Base-by-base conservation (phyloP, 345 rosid genomes). In the Sonneratia caseolaris region DNA sequence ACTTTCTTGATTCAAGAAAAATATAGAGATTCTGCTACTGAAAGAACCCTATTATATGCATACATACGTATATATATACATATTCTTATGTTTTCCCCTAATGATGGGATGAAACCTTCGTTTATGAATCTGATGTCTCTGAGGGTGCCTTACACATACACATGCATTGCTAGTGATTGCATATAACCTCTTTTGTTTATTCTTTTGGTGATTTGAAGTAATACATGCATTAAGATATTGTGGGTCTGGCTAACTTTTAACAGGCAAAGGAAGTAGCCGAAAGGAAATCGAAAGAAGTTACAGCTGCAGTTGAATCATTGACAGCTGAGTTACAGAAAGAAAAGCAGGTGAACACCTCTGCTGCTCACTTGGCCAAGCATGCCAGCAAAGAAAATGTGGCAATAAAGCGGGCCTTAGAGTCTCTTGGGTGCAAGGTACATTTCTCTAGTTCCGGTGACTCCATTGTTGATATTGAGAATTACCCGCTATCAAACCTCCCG, bases 251-350 rank as follows among this genome's bases (percentile, higher is more conserved):
- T 4, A 27, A 12, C 12, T 10, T 24, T 32, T 12, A 72, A 75
- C 89, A 95, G 99, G 92, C 83, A 66, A 92, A 89, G 80, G 94
- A 95, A 66, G 84, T 45, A 47, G 94, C 87, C 21, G 97, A 89
- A 76, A 86, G 71, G 78, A 92, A 87, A 79, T 86, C 88, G 19
- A 79, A 80, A 70, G 96, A 83, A 76, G 70, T 79, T 66, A 72
- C 82, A 0, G 71, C 56, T 13, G 76, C 83, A 35, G 56, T 88
- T 81, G 91, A 90, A 65, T 84, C 87, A 55, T 72, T 89, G 79
- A 79, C 82, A 32, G 79, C 78, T 45, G 94, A 92, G 71, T 73
- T 95, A 66, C 75, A 22, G 75, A 86, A 76, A 12, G 98, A 95
- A 80, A 95, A 79, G 81, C 86, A 83, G 67, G 73, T 81, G 74